Evolutionary conservation across 2,329 filamentous ascomycete species (phyloP).

Genomic region (Hymenoscyphus occultus): DNA sequence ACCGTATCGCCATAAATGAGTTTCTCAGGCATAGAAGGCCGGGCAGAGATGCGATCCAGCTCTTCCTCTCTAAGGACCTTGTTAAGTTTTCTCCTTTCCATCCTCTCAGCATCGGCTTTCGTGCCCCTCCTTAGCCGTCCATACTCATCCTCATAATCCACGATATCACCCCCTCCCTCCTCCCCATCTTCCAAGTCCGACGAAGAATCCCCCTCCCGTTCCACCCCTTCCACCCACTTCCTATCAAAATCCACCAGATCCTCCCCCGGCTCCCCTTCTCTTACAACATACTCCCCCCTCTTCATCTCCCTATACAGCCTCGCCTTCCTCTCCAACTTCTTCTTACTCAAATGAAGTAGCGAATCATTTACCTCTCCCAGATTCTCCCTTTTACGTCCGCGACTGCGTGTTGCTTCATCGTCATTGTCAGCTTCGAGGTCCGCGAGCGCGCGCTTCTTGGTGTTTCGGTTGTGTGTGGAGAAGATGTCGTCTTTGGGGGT

Average conservation of each 20-base stretch:
- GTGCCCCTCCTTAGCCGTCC: conserved; percentile 77
- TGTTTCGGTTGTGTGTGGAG: conserved; percentile 59
- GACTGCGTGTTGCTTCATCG: conserved; percentile 41
- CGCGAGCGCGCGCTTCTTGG: conserved; percentile 59
- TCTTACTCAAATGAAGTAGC: conserved; percentile 61
- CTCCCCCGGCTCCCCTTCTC: conserved; percentile 53
- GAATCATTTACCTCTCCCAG: conserved; percentile 58
- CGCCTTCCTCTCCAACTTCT: conserved; percentile 87
- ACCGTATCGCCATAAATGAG: conserved; percentile 85
- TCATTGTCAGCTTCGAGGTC: conserved; percentile 52
- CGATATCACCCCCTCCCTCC: conserved; percentile 51
- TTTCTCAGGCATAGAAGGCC: conserved; percentile 62
- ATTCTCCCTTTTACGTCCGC: conserved; percentile 57
- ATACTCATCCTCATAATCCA: conserved; percentile 91
- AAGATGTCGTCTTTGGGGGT: conserved; percentile 66
- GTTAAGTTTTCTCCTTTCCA: conserved; percentile 55
- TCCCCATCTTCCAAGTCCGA: conserved; percentile 63
- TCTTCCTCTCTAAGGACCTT: conserved; percentile 56
- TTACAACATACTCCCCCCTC: conserved; percentile 68
- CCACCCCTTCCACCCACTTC: conserved; percentile 77
- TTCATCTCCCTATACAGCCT: conserved; percentile 87
- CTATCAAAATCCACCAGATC: conserved; percentile 88
- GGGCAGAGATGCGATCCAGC: conserved; percentile 65
- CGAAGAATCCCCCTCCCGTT: conserved; percentile 25
- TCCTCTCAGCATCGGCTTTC: conserved; percentile 61